Evolutionary conservation across 305 asterid genomes (phyloP), one percentile per base, ranked within the genome.

Genomic region (Rubia peregrina): DNA sequence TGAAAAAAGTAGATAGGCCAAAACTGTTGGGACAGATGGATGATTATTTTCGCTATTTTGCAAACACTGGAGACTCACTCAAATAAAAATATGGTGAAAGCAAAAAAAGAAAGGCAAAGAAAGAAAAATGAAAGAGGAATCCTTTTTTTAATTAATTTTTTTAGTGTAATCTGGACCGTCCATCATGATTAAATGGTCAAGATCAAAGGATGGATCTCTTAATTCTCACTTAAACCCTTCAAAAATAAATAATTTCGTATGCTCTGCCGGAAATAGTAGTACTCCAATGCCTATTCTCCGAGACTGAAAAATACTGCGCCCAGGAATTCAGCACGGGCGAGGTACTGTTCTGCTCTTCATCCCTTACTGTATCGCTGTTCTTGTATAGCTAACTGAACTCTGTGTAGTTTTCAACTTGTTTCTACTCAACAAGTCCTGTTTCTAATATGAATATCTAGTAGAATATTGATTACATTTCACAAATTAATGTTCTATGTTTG

Each of bases 251-350:
- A 10, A 44, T 93, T 89, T 80, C 96, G 98, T 38, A 43, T 89
- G 83, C 96, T 91, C 63, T 90, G 98, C 79, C 85, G 98, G 5
- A 91, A 88, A 79, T 91, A 88, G 78, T 65, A 89, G 90, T 68
- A 93, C 98, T n/a, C 96, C 98, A 7, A 90, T 93, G 98, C 92
- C 85, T 93, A 43, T 93, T 93, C 79, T 61, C 77, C 0, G 96
- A 93, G 77, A 88, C 69, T 24, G 95, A 88, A 30, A 93, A 93
- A 61, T 89, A 87, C 73, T 94, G 97, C n/a, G 64, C 89, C 7
- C 82, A 82, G 60, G 97, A 93, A 74, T 93, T 93, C 86, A 83
- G 92, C 67, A 90, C 97, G 48, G 90, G 97, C 83, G 68, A 88
- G 95, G 97, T 85, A 75, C 17, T 48, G 6, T 42, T 42, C 46